Evolutionary conservation across 352 stramenopile genomes (phyloP), one percentile per base, ranked within the genome.

Genomic region (Pythium dissimile): DNA sequence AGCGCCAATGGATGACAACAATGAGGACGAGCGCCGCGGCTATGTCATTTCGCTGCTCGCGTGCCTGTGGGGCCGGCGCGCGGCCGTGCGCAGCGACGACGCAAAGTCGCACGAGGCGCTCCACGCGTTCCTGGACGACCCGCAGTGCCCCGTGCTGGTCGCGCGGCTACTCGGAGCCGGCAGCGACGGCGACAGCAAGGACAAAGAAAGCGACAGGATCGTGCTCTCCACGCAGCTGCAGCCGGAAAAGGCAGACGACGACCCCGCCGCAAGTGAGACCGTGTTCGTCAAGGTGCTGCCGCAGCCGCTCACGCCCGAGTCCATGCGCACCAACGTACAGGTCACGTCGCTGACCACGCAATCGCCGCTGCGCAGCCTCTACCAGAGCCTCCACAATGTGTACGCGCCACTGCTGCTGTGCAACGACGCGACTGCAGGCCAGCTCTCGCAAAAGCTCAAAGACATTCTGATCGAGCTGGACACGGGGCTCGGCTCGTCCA

Each of bases 391-490:
- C 48, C 79, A 94, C 51, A 74, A 94, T 21, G 79, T 96, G 34
- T 96, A 91, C 39, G 81, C 86, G 6, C 86, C 86, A 23, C 59
- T 91, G 39, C 57, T 96, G 45, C 69, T 96, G 20, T 51, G 67
- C 18, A 77, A 77, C 31, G 75, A 84, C 44, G 66, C 61, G 1
- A 71, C 59, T 1, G 72, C 78, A 0, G 68, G 67, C 18, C 53
- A 71, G 24, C 56, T 96, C 34, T 92, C 82, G 11, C 73, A 88
- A 26, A 88, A 93, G 32, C 75, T 94, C 50, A 92, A 93, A 24
- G 84, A 94, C 28, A 51, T 90, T 3, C 66, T 96, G 2, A 56
- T 80, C 7, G 80, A 94, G 45, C 73, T 96, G 15, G 83, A 96
- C 54, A 42, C 64, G 0, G 83, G 80, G 0, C 71, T 96, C 9